Percentiles rank a stretch among this genome's conserved stretches.
Evolutionary conservation across 441 rosid genomes (phyloP).

Genomic region (Croton laevigatus): DNA sequence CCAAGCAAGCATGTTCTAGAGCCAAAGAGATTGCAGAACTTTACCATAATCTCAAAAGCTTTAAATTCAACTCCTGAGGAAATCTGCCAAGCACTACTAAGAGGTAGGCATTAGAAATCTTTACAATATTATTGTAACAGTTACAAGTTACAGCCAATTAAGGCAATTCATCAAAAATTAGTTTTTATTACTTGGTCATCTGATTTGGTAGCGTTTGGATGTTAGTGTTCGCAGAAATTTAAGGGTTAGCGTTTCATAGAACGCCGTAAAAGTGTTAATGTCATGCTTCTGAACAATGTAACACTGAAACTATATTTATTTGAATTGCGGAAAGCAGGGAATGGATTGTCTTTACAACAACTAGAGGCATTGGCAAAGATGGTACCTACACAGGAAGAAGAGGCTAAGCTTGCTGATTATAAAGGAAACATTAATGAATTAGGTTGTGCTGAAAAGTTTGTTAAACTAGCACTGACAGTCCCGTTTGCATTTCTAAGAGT

Average conservation of each 20-base stretch:
- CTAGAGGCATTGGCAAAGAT: conserved; percentile 86
- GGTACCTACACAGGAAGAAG: conserved; percentile 96
- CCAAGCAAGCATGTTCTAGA: conserved; percentile 91
- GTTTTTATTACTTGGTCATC: no score
- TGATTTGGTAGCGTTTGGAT: no score
- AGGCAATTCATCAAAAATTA: background rate
- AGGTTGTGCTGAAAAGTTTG: conserved; percentile 80
- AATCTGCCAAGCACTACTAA: conserved; percentile 64
- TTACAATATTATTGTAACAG: background rate
- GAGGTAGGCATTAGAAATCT: conserved; percentile 43
- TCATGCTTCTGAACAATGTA: no score
- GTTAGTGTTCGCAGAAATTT: no score
- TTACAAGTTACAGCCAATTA: background rate
- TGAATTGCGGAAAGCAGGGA: conserved; percentile 39
- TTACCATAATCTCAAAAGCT: conserved; percentile 88
- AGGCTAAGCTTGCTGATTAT: conserved; percentile 59
- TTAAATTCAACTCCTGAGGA: conserved; percentile 69
- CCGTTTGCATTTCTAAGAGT: conserved; percentile 72
- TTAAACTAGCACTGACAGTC: conserved; percentile 48
- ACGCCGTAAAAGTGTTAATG: no score
- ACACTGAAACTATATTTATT: background rate
- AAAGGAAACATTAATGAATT: conserved; percentile 69
- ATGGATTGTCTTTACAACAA: conserved; percentile 68
- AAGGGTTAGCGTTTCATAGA: no score
- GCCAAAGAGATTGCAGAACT: conserved; percentile 86